Evolutionary conservation across 805 yeast genomes (phyloP).

Genomic region (Candida schatavii): DNA sequence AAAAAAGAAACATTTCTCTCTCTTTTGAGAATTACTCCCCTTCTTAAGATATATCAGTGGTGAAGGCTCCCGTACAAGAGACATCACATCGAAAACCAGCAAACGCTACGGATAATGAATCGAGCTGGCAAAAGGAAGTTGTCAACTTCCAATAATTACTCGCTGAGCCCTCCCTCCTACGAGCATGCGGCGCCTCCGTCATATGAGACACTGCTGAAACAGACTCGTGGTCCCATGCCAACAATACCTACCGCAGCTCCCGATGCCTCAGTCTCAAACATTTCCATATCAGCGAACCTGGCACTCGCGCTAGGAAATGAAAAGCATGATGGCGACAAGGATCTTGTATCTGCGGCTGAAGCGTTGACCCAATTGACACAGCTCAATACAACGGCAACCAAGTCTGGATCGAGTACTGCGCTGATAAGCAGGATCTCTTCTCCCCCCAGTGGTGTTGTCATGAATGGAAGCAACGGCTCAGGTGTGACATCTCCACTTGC

Average conservation of each 20-base stretch:
- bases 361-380: slow-evolving; percentile 36
- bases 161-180: slow-evolving; percentile 1
- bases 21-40: too few relatives aligned
- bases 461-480: slow-evolving; percentile 5
- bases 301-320: neutral
- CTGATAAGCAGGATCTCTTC: slow-evolving; percentile 1
- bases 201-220: too few relatives aligned
- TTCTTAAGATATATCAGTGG: too few relatives aligned
- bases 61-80: too few relatives aligned
- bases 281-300: neutral
- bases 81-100: too few relatives aligned
- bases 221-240: too few relatives aligned
- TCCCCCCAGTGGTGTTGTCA: slow-evolving; percentile 1
- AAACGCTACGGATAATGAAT: too few relatives aligned
- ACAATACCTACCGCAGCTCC: neutral
- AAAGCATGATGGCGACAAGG: slow-evolving; percentile 16
- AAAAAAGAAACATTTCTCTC: too few relatives aligned
- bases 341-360: slow-evolving; percentile 39
- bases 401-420: slow-evolving; percentile 5
- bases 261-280: neutral
- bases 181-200: slow-evolving; percentile 1
- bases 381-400: slow-evolving; percentile 5
- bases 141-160: neutral
- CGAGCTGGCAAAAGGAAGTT: slow-evolving; percentile 2
- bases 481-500: neutral